Evolutionary conservation across 805 yeast species (phyloP), one percentile per base, ranked within the genome.

Genomic region (Spathaspora hagerdaliae): DNA sequence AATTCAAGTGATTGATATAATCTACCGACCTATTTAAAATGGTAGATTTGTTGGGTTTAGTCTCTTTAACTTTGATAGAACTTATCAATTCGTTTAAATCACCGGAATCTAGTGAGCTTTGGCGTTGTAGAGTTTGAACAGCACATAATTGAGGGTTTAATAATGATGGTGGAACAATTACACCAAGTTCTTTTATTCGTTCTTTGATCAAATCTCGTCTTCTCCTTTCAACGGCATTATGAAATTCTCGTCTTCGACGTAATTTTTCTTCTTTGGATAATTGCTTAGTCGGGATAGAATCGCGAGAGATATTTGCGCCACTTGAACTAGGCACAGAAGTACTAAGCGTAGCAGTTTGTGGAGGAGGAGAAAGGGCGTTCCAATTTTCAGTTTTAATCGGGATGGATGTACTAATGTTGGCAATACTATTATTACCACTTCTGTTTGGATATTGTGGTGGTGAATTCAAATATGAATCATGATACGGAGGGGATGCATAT

Each of bases 191-290:
- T 59, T 85, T 85, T 50, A 91, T 90, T 56, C 87, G 82, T 57
- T 87, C 95, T 61, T 91, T 90, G 58, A 91, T 91, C 54, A 88
- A 73, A 62, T 92, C 98, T 51, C 98, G 75, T 59, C 98, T 77
- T 54, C 96, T 75, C 56, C 97, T 77, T 64, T 91, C 98, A 5
- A 91, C 97, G 1, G 96, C 96, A 60, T 91, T 91, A 63, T 91
- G 98, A 50, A 89, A 83, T 59, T 90, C 96, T 48, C 96, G 71
- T 51, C 96, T 76, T 51, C 96, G 75, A 49, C 81, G 78, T 44
- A 86, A 62, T 58, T 85, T 86, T 48, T 85, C 89, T 43, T 85
- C 95, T 56, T 80, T 81, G 4, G 77, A 64, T 50, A 72, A 55
- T 45, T 64, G 72, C 45, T 66, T 69, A 3, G 71, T 59, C 7